phyloP scores from a whole-genome alignment of 2,329 filamentous ascomycete genomes.

The Shiraia bambusicola region DNA sequence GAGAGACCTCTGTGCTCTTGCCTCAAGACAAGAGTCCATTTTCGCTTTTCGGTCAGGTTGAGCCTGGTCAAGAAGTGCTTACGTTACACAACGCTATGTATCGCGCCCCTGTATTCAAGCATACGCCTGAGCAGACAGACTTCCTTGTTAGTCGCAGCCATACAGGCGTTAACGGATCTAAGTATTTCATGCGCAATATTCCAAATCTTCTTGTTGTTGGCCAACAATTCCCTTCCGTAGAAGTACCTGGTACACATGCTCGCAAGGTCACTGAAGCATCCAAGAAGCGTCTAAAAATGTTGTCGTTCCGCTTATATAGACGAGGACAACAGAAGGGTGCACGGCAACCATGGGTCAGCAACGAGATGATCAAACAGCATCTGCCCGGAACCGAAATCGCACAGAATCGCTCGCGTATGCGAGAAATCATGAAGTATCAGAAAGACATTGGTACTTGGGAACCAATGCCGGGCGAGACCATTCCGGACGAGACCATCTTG shows the following conservation, averaged over 20 bases:
- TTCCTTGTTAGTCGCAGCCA: slow-evolving; percentile 84
- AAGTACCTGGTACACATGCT: slow-evolving; percentile 91
- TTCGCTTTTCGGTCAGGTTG: slow-evolving; percentile 89
- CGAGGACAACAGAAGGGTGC: slow-evolving; percentile 70
- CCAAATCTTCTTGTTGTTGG: slow-evolving; percentile 90
- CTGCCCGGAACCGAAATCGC: slow-evolving; percentile 92
- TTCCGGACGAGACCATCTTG: slow-evolving; percentile 79
- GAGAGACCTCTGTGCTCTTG: slow-evolving; percentile 83
- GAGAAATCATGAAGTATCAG: slow-evolving; percentile 91
- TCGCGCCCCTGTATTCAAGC: slow-evolving; percentile 88
- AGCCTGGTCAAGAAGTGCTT: slow-evolving; percentile 84
- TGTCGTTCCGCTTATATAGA: slow-evolving; percentile 84
- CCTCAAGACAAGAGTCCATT: slow-evolving; percentile 96
- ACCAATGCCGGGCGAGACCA: slow-evolving; percentile 67
- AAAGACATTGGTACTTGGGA: slow-evolving; percentile 84
- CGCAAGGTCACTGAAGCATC: slow-evolving; percentile 95
- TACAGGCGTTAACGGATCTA: slow-evolving; percentile 74
- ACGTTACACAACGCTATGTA: slow-evolving; percentile 96
- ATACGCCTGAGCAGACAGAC: slow-evolving; percentile 74
- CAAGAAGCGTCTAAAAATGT: slow-evolving; percentile 95
- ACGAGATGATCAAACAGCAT: slow-evolving; percentile 61
- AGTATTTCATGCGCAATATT: slow-evolving; percentile 83
- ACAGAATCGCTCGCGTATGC: slow-evolving; percentile 94
- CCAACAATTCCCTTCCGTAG: slow-evolving; percentile 87
- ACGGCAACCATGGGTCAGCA: slow-evolving; percentile 81